Evolutionary conservation across 768 basidiomycete genomes (phyloP), one percentile per base, ranked within the genome.

Genomic region (Kwoniella heveanensis): DNA sequence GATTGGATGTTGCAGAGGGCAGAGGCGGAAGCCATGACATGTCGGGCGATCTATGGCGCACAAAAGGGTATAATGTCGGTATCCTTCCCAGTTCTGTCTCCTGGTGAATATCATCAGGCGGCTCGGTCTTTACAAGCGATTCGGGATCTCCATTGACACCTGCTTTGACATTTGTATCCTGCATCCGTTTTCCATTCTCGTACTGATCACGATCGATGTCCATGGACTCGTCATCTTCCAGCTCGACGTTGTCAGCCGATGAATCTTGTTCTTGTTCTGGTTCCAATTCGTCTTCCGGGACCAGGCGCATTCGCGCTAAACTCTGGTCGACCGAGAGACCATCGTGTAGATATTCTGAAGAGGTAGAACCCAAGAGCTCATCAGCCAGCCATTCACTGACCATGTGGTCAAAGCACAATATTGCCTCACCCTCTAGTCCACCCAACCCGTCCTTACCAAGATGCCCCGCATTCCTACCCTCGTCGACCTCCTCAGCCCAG

Each of bases 1-100:
- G 22, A 0, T 44, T 44, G 6, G 39, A 44, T 19, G 39, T 29
- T 8, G 39, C 36, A 25, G 48, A 57, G 7, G 71, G 71, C 63
- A 70, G 52, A 12, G 71, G 71, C 3, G 71, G 71, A n/a, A 73
- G 52, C 71, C 71, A 73, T 3, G 68, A 67, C 9, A 62, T 52
- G 46, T 62, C 60, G 21, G 66, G 61, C 1, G 66, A 67, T 22
- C 49, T 25, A 56, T 54, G 57, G 19, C 57, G 49, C 4, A 44
- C 9, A 19, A 56, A 58, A 6, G 26, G 27, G 54, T 25, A 54
- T 44, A 27, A 39, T n/a, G 19, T 36, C 39, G 2, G 25, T 25
- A 36, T 60, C 52, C 24, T n/a, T n/a, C n/a, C n/a, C n/a, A n/a
- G n/a, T n/a, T n/a, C n/a, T n/a, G n/a, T n/a, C n/a, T n/a, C 50